Evolutionary conservation across 176 grass and related monocot species (phyloP), one percentile per base, ranked within the genome.

Genomic region (Phoenix roebelenii): DNA sequence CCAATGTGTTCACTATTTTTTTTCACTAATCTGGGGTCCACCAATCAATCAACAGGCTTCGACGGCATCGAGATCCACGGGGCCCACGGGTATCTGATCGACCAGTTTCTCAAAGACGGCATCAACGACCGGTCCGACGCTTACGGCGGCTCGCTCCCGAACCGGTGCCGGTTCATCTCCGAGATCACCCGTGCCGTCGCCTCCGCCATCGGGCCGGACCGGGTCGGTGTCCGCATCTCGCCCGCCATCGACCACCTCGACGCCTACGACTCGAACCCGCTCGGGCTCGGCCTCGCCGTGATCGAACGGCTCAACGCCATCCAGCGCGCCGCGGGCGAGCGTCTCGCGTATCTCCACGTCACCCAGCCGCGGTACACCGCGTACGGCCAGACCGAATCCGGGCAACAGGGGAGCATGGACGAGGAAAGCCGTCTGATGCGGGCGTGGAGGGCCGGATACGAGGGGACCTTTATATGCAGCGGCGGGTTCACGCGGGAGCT

Each of bases 51-150:
- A 1, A 3, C 59, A 98, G 93, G 93, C 22, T 98, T 98, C 3
- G 93, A 98, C 50, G 93, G 93, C 76, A 82, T 98, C 12, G 87
- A 98, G 76, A 88, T 98, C 63, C 93, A 98, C 7, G 87, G 87
- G 0, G 93, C 93, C 16, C 87, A 98, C 60, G 93, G 93, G 55
- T 92, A 92, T 55, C 71, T 98, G 20, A 84, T 92, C 16, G 93
- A 98, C 48, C 93, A 98, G 55, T 98, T 98, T 23, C 87, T 98
- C 53, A 98, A 98, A 52, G 87, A 89, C 5, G 87, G 87, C 61
- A 92, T 98, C 67, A 98, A 98, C 32, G 87, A 98, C 35, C 73
- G 93, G 1, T 85, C 73, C 0, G 93, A 98, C 14, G 65, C 72
- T 14, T 98, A 98, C 1, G 93, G 93, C 1, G 93, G 93, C 22